Evolutionary conservation across 2,329 filamentous ascomycete genomes (phyloP), one percentile per base, ranked within the genome.

Genomic region (Xylaria arbuscula): DNA sequence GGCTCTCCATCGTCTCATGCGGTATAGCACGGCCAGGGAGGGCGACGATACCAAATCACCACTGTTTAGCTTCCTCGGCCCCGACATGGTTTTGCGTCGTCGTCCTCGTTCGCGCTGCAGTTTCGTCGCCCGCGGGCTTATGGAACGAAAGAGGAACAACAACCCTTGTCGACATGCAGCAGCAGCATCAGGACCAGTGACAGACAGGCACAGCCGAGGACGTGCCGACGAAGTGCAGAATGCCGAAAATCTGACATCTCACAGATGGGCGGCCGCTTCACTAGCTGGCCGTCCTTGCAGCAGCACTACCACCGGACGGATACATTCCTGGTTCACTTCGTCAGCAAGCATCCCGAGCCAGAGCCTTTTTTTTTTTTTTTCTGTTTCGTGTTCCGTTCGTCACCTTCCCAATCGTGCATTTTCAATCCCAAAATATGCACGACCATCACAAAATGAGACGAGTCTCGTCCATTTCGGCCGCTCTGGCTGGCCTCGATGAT

Each of bases 201-300:
- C 36, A 22, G 54, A 36, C 15, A 53, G 28, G 19, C 13, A 11
- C 9, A n/a, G 34, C 54, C 6, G 40, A 45, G 15, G 15, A 19
- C 36, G 36, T 56, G 34, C 54, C 36, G 40, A n/a, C 32, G 55
- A 61, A 61, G 55, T 57, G 64, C 60, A 54, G 28, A 36, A 38
- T 55, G 61, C 64, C 59, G 60, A 24, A 38, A 69, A 69, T 69
- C 67, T 69, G 67, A 69, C 67, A 67, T 68, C 62, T 68, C 66
- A 68, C 62, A 64, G 47, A 50, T 64, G 51, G 45, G 42, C 32
- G 34, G 28, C 48, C 59, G 40, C 45, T 61, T 34, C 24, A 36
- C 58, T 56, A 53, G 58, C 67, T 40, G 40, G 24, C n/a, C 40
- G n/a, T 42, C 13, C 57, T 45, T 66, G 63, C 59, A 69, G 53